Percentiles rank a stretch among this genome's conserved stretches.
Conservation (phyloP, 805 yeast species). For the Wickerhamiella lipophila region DNA sequence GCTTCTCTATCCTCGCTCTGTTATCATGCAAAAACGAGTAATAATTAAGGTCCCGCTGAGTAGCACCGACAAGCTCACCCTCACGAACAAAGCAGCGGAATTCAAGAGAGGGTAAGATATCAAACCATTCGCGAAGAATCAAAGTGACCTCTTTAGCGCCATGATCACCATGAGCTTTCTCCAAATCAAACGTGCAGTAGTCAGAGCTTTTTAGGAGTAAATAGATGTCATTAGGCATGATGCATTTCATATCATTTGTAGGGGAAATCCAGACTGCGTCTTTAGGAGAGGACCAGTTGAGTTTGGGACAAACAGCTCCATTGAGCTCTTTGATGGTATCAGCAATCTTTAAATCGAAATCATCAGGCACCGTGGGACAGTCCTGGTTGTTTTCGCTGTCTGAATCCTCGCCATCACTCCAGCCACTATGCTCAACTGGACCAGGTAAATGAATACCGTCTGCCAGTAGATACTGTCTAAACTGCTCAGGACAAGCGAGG, state of each 20-base stretch:
- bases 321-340: conserved; percentile 34
- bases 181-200: conserved; percentile 74
- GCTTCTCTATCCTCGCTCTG: conserved; percentile 34
- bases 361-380: conserved; percentile 34
- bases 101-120: conserved; percentile 79
- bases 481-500: conserved; percentile 45
- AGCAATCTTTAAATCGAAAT: conserved; percentile 44
- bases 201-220: conserved; percentile 74
- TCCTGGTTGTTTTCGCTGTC: conserved; percentile 20
- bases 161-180: conserved; percentile 47
- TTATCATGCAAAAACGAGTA: conserved; percentile 55
- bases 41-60: conserved; percentile 78
- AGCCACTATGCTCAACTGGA: conserved; percentile 26
- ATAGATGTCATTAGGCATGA: conserved; percentile 60
- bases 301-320: conserved; percentile 67
- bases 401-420: conserved; percentile 24
- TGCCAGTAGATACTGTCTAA: conserved; percentile 45
- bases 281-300: conserved; percentile 95
- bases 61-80: conserved; percentile 50
- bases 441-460: conserved; percentile 59
- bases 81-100: conserved; percentile 73
- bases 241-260: conserved; percentile 62
- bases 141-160: conserved; percentile 28
- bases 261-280: conserved; percentile 90
- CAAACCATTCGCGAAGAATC: conserved; percentile 71